Evolutionary conservation across 2,329 filamentous ascomycete genomes (phyloP), one percentile per base, ranked within the genome.

Genomic region (Ceratocystis lukuohia): DNA sequence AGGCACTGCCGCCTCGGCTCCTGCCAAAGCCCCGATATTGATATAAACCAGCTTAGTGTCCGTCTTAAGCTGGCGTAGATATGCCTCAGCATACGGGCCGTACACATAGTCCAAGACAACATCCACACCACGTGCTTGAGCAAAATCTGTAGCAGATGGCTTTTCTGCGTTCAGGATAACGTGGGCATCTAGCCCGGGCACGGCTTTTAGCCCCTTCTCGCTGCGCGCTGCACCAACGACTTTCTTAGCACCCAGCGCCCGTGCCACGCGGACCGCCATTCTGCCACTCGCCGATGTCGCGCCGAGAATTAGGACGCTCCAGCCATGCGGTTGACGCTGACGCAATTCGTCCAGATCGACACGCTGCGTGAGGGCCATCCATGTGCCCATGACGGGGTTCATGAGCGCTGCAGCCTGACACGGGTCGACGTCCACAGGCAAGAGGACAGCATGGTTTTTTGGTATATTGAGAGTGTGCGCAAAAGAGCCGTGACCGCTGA

Each of bases 51-150:
- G 74, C 0, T 78, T 75, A n/a, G 74, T 75, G 37, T 71, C 72
- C 1, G 75, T 74, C 45, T 72, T 74, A 20, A 82, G 70, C 2
- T 75, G 75, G 4, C 72, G 70, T 6, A 84, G 73, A 8, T 80
- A 71, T 4, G 76, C 75, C 10, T 75, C 69, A 0, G 77, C 72
- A 17, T 77, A 74, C 0, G 76, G 73, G 0, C 82, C 82, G 72
- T 81, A 84, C 6, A 85, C 73, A 70, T 84, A 85, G 70, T 85
- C 82, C 1, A 85, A 73, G 2, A 85, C 76, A 2, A 84, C 75
- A 68, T 85, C 81, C 41, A 78, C 78, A 45, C 78, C 76, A 1
- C 75, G 77, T 0, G 79, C 66, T 12, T 5, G 17, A 17, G 59
- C 41, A 57, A 63, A 65, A 20, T 68, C 8, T 25, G 37, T 20